phyloP scores from a whole-genome alignment of 2,329 filamentous ascomycete species.

The Xylaria multiplex region DNA sequence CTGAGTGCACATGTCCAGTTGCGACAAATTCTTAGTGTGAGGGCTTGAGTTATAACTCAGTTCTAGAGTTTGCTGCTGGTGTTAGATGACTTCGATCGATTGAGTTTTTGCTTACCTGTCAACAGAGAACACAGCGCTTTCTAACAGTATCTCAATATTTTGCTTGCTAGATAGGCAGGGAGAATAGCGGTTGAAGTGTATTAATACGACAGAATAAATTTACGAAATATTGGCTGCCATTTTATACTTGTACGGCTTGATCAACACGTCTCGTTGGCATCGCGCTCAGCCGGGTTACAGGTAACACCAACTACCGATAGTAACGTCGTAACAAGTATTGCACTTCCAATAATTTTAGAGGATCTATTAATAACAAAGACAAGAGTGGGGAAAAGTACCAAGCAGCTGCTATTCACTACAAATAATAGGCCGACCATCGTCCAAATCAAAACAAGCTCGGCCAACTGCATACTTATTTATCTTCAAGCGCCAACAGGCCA shows the following conservation, averaged over 20 bases:
- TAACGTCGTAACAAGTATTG: constrained; percentile 6
- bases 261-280: constrained; percentile 21
- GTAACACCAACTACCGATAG: constrained; percentile 17
- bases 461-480: too few relatives aligned
- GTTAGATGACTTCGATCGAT: constrained; percentile 24
- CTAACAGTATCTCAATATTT: constrained; percentile 16
- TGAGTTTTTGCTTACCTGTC: constrained; percentile 22
- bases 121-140: constrained; percentile 25
- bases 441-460: too few relatives aligned
- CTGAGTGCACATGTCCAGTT: constrained; percentile 18
- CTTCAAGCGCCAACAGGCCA: constrained; percentile 4
- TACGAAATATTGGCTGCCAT: constrained; percentile 20
- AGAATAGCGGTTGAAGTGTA: constrained; percentile 22
- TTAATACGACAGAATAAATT: constrained; percentile 20
- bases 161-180: constrained; percentile 12
- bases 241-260: constrained; percentile 25
- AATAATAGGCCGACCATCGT: too few relatives aligned
- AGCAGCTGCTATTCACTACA: not conserved
- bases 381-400: not conserved
- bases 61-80: constrained; percentile 22
- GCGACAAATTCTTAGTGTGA: constrained; percentile 16
- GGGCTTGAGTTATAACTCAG: constrained; percentile 17
- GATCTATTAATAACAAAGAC: not conserved
- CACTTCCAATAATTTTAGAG: not conserved
- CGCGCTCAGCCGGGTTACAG: constrained; percentile 1